phyloP scores from a whole-genome alignment of 176 grass and related monocot species.

The Guadua angustifolia region DNA sequence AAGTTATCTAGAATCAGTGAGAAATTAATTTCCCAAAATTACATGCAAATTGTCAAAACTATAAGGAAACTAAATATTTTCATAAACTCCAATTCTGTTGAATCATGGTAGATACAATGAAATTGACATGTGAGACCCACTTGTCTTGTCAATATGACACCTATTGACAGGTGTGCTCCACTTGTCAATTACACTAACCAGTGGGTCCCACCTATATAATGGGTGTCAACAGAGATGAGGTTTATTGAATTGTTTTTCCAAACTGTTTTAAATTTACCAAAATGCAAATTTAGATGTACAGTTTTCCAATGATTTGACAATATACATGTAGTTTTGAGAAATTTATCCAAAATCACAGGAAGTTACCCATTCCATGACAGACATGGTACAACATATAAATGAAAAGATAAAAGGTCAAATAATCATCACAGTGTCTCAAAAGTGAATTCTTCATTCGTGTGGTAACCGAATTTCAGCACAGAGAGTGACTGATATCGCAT shows the following conservation, averaged over 20 bases:
- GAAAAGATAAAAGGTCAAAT: too few relatives aligned
- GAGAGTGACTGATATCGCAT: too few relatives aligned
- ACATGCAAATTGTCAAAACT: not conserved
- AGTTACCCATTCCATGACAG: not conserved
- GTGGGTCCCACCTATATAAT: not conserved
- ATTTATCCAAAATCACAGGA: not conserved
- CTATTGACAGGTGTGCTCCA: not conserved
- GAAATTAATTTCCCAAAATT: not conserved
- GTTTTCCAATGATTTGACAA: not conserved
- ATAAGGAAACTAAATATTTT: not conserved
- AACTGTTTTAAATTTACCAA: not conserved
- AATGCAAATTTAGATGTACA: not conserved
- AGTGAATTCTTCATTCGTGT: too few relatives aligned
- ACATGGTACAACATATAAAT: too few relatives aligned
- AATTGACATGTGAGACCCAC: not conserved
- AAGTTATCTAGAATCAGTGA: too few relatives aligned
- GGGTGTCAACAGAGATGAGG: not conserved
- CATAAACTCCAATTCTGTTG: not conserved
- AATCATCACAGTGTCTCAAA: too few relatives aligned
- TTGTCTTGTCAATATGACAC: too few relatives aligned
- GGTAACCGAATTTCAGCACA: too few relatives aligned
- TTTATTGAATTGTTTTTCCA: not conserved
- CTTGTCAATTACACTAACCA: not conserved
- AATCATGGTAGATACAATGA: not conserved
- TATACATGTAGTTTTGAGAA: not conserved